Percentiles rank a stretch among this genome's conserved stretches.
These are phyloP conservation scores for Eucalyptus pauciflora DNA, from an alignment of 345 rosid genomes.

Conservation along the genomic window DNA sequence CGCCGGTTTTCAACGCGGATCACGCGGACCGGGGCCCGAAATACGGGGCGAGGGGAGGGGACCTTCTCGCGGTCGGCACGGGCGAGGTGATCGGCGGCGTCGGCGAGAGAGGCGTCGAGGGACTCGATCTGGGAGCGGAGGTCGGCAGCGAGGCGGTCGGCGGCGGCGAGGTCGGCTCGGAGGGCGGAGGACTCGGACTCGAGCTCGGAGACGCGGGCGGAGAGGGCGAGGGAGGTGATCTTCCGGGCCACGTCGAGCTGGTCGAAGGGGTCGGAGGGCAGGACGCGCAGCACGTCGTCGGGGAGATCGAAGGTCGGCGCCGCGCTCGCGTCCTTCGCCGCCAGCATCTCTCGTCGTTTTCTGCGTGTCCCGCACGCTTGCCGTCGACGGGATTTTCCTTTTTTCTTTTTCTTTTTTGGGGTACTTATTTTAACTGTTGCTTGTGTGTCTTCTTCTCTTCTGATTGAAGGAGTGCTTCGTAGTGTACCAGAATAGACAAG, in stretches of 20 bases:
- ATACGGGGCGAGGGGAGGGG: not conserved
- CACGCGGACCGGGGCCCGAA: not conserved
- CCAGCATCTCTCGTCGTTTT: constrained; percentile 11
- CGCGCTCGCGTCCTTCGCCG: constrained; percentile 16
- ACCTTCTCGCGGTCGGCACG: constrained; percentile 55
- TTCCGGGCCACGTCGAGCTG: constrained; percentile 97
- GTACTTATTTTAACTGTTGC: not conserved
- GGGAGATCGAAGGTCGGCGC: constrained; percentile 61
- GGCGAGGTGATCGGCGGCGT: constrained; percentile 43
- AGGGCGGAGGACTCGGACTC: constrained; percentile 67
- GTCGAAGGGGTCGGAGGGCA: constrained; percentile 89
- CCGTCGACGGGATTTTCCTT: not conserved
- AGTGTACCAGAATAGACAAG: not conserved
- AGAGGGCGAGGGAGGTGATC: constrained; percentile 88
- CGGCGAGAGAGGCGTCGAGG: constrained; percentile 58
- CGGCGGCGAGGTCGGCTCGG: constrained; percentile 39
- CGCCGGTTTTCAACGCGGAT: not conserved
- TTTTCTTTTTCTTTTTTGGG: not conserved
- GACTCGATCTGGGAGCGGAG: constrained; percentile 63
- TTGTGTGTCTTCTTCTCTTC: not conserved
- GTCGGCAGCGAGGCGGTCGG: constrained; percentile 43
- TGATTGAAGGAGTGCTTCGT: not conserved
- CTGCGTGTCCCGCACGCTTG: not conserved
- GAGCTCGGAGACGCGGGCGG: constrained; percentile 77
- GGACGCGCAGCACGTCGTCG: constrained; percentile 46